Evolutionary conservation across 371 early-diverging fungal genomes (phyloP), one percentile per base, ranked within the genome.

Genomic region (Mucor racemosus): DNA sequence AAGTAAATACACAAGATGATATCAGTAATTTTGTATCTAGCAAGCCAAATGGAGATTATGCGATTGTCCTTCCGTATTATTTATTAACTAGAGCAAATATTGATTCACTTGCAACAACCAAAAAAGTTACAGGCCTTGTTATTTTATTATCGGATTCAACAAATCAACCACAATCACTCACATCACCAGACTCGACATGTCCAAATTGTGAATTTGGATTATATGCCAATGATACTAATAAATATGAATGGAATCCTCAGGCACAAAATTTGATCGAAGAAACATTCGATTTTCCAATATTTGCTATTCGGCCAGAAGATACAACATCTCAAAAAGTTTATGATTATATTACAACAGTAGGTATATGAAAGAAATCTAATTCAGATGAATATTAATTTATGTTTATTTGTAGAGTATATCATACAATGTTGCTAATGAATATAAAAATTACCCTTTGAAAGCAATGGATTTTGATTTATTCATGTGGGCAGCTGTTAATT

Each of bases 191-290:
- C 58, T 59, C 76, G 6, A 71, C 75, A 4, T 91, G 90, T 69
- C 94, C 94, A 4, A 91, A 91, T 58, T 91, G 89, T 60, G 75
- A 88, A 61, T 91, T 79, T 78, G 91, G 91, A 13, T 76, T 92
- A 5, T 92, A 92, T 73, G 87, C 88, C 10, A 80, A 86, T 46
- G 71, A 81, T 9, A 31, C 81, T 1, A 56, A 75, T 40, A 68
- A 62, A 56, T 84, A 91, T 60, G 40, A 67, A n/a, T 93, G 94
- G 94, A 93, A 93, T 59, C 88, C 90, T 10, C 70, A 77, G 87
- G 93, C 90, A 3, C 84, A 82, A 58, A 78, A 78, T 38, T 64
- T 92, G 36, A 69, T 88, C 13, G 82, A 81, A 55, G 65, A 84
- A 34, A 65, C 58, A 8, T 88, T 84, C 66, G 83, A 87, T 44